These are phyloP conservation scores for Agaricus subrufescens DNA, from an alignment of 768 basidiomycete species.

Conservation along the genomic window DNA sequence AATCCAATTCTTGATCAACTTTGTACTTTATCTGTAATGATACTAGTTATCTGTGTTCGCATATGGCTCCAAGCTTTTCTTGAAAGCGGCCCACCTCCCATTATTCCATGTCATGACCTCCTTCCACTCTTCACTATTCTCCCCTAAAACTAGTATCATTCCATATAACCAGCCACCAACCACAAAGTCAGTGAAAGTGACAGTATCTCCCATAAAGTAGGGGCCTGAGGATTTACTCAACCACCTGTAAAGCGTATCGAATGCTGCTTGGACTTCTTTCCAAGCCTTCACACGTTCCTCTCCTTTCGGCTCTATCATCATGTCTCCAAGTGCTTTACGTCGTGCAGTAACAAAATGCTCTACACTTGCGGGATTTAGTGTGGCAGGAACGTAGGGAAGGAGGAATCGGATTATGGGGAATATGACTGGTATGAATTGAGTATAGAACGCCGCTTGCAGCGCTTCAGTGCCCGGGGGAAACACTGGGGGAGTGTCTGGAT, in stretches of 20 bases:
- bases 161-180: conserved; percentile 2
- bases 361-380: conserved; percentile 4
- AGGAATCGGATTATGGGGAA: conserved; percentile 3
- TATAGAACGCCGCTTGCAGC: conserved; percentile 26
- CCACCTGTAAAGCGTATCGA: conserved; percentile 7
- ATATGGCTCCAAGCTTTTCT: conserved; percentile 10
- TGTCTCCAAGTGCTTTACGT: background rate
- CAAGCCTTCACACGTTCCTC: conserved; percentile 2
- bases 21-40: too few relatives aligned
- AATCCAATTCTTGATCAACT: too few relatives aligned
- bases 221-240: background rate
- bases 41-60: background rate
- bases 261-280: conserved; percentile 1
- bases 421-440: conserved; percentile 12
- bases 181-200: conserved; percentile 12
- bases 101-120: conserved; percentile 16
- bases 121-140: conserved; percentile 17
- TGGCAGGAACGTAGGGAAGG: background rate
- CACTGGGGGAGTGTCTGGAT: conserved; percentile 30
- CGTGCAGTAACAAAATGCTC: conserved; percentile 9
- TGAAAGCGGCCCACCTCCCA: conserved; percentile 14
- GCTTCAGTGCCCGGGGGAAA: conserved; percentile 26
- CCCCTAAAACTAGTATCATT: conserved; percentile 11
- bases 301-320: conserved; percentile 1
- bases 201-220: conserved; percentile 7